phyloP scores from a whole-genome alignment of 1,139 yeast species.

The Meyerozyma athensensis region DNA sequence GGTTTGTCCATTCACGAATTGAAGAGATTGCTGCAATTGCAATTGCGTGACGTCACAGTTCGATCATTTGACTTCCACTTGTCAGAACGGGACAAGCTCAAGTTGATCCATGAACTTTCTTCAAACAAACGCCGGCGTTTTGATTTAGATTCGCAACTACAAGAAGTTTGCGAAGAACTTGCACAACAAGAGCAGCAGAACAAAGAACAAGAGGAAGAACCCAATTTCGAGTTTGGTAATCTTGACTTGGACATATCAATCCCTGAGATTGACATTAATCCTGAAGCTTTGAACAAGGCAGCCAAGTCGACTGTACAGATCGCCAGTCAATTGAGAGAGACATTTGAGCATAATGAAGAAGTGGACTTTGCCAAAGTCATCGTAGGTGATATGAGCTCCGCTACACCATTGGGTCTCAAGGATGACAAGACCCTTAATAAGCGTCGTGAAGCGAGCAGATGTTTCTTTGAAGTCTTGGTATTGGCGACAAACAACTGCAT shows the following conservation, averaged over 20 bases:
- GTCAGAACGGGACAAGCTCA: slow-evolving; percentile 30
- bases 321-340: slow-evolving; percentile 45
- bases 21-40: slow-evolving; percentile 23
- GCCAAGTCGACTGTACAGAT: slow-evolving; percentile 52
- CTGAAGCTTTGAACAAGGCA: slow-evolving; percentile 14
- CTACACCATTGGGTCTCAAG: slow-evolving; percentile 26
- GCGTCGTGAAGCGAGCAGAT: slow-evolving; percentile 61
- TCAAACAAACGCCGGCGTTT: slow-evolving; percentile 19
- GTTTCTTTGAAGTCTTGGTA: slow-evolving; percentile 80
- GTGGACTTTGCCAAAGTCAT: slow-evolving; percentile 40
- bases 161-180: slow-evolving; percentile 26
- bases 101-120: slow-evolving; percentile 32
- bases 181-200: slow-evolving; percentile 22
- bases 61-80: slow-evolving; percentile 15
- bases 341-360: slow-evolving; percentile 20
- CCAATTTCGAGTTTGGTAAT: slow-evolving; percentile 19
- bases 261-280: slow-evolving; percentile 26
- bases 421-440: slow-evolving; percentile 25
- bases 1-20: slow-evolving; percentile 35
- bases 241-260: slow-evolving; percentile 39
- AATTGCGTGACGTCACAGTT: background rate
- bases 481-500: slow-evolving; percentile 77
- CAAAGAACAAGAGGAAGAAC: slow-evolving; percentile 17
- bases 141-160: slow-evolving; percentile 21
- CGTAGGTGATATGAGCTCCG: slow-evolving; percentile 27